These are phyloP conservation scores for Aristolochia contorta DNA, from an alignment of 164 flowering plant species.

Conservation along the genomic window DNA sequence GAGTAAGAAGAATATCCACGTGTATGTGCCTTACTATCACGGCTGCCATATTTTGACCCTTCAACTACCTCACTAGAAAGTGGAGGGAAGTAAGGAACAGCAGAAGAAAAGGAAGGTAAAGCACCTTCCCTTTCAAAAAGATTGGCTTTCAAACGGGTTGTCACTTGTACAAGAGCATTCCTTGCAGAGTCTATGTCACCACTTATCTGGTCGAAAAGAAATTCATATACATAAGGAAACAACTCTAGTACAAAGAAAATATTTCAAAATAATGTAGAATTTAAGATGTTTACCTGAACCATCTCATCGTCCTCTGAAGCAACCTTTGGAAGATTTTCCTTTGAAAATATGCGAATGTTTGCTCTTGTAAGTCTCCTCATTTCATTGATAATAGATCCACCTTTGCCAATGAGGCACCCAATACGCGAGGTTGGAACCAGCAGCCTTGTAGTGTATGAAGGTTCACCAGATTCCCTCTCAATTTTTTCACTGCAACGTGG, in stretches of 20 bases:
- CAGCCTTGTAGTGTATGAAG: constrained; percentile 63
- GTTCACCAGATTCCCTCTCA: constrained; percentile 79
- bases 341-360: constrained; percentile 78
- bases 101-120: constrained; percentile 58
- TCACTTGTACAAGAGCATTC: constrained; percentile 78
- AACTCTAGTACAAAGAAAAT: background rate
- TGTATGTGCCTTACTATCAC: constrained; percentile 67
- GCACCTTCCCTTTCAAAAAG: constrained; percentile 89
- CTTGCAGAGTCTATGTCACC: constrained; percentile 82
- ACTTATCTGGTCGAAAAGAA: constrained; percentile 49
- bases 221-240: background rate
- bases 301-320: constrained; percentile 91
- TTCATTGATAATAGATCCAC: constrained; percentile 81
- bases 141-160: constrained; percentile 73
- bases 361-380: constrained; percentile 84
- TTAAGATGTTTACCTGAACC: constrained; percentile 64
- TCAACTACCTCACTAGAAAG: constrained; percentile 53
- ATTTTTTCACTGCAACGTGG: constrained; percentile 84
- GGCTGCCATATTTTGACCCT: constrained; percentile 49
- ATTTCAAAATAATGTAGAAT: background rate
- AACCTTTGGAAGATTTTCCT: constrained; percentile 82
- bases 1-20: constrained; percentile 66
- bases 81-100: constrained; percentile 64
- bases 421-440: constrained; percentile 84
- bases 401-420: constrained; percentile 96